Evolutionary conservation across 805 yeast species (phyloP).

Genomic region (Wickerhamiella dianesei): DNA sequence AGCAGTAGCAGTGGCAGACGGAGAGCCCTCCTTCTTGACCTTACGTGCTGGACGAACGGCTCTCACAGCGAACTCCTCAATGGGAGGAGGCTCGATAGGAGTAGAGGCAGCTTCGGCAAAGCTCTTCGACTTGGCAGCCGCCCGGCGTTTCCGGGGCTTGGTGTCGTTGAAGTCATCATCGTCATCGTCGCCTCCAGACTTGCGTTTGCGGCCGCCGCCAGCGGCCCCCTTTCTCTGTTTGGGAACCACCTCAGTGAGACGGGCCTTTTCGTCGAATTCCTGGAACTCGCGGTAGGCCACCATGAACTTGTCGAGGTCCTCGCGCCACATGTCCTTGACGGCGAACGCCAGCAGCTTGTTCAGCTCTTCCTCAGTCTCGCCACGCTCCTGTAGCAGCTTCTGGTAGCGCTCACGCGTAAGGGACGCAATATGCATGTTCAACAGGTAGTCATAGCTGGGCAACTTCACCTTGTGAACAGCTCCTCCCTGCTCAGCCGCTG

Average conservation of each 20-base stretch:
- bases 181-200: constrained; percentile 21
- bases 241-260: constrained; percentile 32
- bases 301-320: constrained; percentile 65
- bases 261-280: constrained; percentile 46
- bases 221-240: constrained; percentile 23
- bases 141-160: constrained; percentile 20
- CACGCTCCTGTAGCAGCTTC: constrained; percentile 57
- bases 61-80: constrained; percentile 11
- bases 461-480: constrained; percentile 21
- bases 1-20: neutral
- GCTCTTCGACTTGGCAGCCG: constrained; percentile 11
- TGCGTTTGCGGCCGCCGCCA: constrained; percentile 25
- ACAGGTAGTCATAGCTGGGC: constrained; percentile 65
- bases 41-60: neutral
- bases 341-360: constrained; percentile 48
- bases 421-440: constrained; percentile 91
- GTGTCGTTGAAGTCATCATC: constrained; percentile 23
- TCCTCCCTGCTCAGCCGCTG: constrained; percentile 14
- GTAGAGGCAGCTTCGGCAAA: constrained; percentile 7
- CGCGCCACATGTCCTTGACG: constrained; percentile 81
- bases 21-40: constrained; percentile 10
- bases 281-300: constrained; percentile 55
- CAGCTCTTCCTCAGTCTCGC: constrained; percentile 58
- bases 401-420: constrained; percentile 83
- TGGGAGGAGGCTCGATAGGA: constrained; percentile 16